Conservation (phyloP, 176 grass and related monocot species). For the Paspalum vaginatum region DNA sequence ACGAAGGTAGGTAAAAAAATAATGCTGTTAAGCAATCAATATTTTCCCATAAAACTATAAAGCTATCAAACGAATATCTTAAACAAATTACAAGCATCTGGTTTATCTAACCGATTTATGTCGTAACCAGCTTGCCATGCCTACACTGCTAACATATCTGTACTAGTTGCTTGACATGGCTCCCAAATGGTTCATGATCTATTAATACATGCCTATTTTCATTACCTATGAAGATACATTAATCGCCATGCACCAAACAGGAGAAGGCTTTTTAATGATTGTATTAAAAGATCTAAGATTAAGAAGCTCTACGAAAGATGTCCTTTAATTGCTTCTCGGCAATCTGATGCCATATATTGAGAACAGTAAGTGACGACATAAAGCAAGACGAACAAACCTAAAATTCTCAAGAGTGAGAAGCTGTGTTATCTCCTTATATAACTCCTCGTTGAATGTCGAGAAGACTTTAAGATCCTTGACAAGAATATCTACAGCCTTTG, state of each 20-base stretch:
- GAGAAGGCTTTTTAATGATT: neutral
- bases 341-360: conserved; percentile 18
- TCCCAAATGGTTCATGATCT: conserved; percentile 8
- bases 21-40: neutral
- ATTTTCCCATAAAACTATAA: neutral
- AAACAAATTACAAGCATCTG: conserved; percentile 9
- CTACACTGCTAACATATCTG: conserved; percentile 7
- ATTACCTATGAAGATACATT: neutral
- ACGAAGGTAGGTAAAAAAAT: conserved; percentile 4
- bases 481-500: conserved; percentile 93
- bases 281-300: conserved; percentile 16
- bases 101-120: conserved; percentile 12
- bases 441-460: conserved; percentile 95
- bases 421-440: conserved; percentile 99
- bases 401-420: conserved; percentile 97
- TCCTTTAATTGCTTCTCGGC: neutral
- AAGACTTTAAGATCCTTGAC: conserved; percentile 99
- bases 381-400: conserved; percentile 51
- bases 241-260: neutral
- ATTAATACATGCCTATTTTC: neutral
- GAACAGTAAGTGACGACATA: conserved; percentile 16
- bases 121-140: neutral
- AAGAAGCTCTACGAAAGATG: conserved; percentile 18
- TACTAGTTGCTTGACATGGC: neutral
- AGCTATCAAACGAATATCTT: neutral